Base-by-base conservation (phyloP, 208 protist genomes). In the Trichomonas vaginalis region DNA sequence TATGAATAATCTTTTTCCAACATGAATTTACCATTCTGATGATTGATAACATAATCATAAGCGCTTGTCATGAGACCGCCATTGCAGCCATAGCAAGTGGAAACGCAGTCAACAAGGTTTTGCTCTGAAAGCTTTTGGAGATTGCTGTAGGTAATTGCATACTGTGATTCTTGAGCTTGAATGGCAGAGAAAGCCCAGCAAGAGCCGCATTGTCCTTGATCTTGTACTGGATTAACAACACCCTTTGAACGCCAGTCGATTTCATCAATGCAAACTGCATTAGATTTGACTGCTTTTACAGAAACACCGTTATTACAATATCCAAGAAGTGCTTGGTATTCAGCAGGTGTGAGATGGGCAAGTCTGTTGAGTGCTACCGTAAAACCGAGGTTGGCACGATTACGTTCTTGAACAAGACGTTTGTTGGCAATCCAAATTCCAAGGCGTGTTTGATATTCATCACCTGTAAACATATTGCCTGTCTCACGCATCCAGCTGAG, bases 151-250 rank as follows among this genome's bases (percentile, higher is more conserved):
- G 14, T 49, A 42, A 95, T 79, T 14, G 56, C 70, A 12, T 27
- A 70, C n/a, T 70, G 56, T 3, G 37, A 95, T 17, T 95, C 27
- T 15, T 46, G 88, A 40, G 95, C 79, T 83, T 83, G 79, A 2
- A 83, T 83, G 35, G 79, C 40, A 4, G 32, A 39, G 32, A 97
- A 96, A 27, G 97, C 96, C 97, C 97, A 97, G 96, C 97, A 97
- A 23, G 96, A 97, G 39, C 97, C 97, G 96, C 97, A 98, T 35
- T 97, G 96, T 61, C 96, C 96, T 96, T 98, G 97, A 95, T 98
- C 95, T 95, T 97, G 97, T 0, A 97, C 95, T 48, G 56, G 95
- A 10, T 96, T 97, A 8, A 98, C 97, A 47, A 96, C 95, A 8
- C 96, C 96, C 80, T 97, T 95, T 27, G 97, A 37, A 23, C 97